These are phyloP conservation scores for Monosporascus sp. DNA, from an alignment of 2,329 filamentous ascomycete genomes.

Conservation along the genomic window DNA sequence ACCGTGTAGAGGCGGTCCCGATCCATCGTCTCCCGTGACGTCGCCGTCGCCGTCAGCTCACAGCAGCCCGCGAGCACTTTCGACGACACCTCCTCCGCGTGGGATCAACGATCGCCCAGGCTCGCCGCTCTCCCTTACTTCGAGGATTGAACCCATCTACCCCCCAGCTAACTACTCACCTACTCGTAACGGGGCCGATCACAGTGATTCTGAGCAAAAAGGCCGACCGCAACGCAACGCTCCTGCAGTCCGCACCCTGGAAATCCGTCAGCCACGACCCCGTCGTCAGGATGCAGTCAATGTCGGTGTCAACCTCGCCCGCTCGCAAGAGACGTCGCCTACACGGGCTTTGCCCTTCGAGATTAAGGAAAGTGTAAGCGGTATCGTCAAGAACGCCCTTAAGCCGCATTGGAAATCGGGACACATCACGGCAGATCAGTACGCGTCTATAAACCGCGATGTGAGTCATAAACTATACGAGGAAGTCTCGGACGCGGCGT, in stretches of 20 bases:
- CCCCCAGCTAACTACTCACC: constrained; percentile 72
- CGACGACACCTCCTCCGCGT: constrained; percentile 64
- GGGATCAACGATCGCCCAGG: constrained; percentile 57
- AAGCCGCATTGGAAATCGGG: constrained; percentile 78
- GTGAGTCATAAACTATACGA: constrained; percentile 87
- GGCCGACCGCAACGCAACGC: constrained; percentile 29
- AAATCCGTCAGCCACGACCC: constrained; percentile 49
- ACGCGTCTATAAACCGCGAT: constrained; percentile 84
- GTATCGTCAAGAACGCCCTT: constrained; percentile 77
- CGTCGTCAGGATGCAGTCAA: constrained; percentile 39
- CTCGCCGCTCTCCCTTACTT: constrained; percentile 61
- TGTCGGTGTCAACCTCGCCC: constrained; percentile 31
- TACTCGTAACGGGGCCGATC: constrained; percentile 38
- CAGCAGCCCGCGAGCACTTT: constrained; percentile 62
- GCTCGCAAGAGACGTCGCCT: constrained; percentile 64
- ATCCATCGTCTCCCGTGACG: constrained; percentile 58
- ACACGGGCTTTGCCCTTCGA: constrained; percentile 66
- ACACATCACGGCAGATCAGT: constrained; percentile 80
- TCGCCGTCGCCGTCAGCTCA: constrained; percentile 61
- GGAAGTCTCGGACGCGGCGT: constrained; percentile 48
- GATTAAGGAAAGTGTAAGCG: constrained; percentile 83
- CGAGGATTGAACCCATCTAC: constrained; percentile 67
- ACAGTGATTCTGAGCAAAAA: constrained; percentile 38
- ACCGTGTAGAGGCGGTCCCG: constrained; percentile 24
- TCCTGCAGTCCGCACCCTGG: constrained; percentile 31